Conservation (phyloP, 2,329 filamentous ascomycete species). For the Myriosclerotinia scirpicola region DNA sequence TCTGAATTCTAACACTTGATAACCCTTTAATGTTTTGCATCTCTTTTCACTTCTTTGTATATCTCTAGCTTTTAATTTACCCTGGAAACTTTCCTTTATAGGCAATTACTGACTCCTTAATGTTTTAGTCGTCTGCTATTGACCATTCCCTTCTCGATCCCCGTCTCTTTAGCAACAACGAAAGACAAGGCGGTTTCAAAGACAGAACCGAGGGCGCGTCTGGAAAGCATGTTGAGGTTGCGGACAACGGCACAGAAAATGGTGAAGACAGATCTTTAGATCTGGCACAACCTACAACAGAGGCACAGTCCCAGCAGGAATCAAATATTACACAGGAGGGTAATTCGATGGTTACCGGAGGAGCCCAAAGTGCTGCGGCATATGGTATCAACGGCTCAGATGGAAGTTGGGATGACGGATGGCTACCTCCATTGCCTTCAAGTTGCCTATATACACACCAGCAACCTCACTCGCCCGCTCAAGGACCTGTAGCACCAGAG, state of each 20-base stretch:
- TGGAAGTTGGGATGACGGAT: neutral
- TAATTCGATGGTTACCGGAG: too few relatives aligned
- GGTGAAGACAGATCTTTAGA: neutral
- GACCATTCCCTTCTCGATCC: too few relatives aligned
- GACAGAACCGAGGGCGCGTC: neutral
- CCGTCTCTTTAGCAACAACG: too few relatives aligned
- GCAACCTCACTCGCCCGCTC: neutral
- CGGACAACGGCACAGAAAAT: neutral
- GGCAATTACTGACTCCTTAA: neutral
- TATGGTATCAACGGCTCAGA: neutral
- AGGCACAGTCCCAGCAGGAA: neutral
- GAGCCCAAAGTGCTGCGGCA: too few relatives aligned
- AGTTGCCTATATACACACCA: rapidly evolving
- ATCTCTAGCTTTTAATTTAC: neutral
- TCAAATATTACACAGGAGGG: neutral
- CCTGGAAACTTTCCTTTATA: neutral
- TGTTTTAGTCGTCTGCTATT: neutral
- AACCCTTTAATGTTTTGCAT: neutral
- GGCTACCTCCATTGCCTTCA: neutral
- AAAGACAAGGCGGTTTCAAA: neutral
- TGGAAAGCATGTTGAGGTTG: neutral
- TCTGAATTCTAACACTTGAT: neutral
- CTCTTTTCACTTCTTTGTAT: neutral
- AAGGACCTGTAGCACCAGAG: neutral
- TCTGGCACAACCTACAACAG: neutral